Evolutionary conservation across 345 rosid species (phyloP).

Genomic region (Rhizophora apiculata): DNA sequence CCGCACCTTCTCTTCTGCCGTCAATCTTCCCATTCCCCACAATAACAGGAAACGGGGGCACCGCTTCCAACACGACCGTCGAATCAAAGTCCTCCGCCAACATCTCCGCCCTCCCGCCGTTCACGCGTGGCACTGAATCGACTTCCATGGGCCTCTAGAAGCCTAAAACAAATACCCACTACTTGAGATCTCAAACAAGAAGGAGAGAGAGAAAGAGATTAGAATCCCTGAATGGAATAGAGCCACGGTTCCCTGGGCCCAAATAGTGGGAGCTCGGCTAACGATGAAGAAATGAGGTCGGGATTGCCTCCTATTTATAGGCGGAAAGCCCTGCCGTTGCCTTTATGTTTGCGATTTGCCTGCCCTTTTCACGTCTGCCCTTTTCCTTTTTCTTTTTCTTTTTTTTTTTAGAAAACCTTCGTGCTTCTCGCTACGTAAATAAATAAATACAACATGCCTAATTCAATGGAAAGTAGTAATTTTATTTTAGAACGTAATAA

Average conservation of each 20-base stretch:
- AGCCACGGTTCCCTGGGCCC: not conserved
- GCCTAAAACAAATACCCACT: conserved; percentile 12
- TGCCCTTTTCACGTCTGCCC: too few relatives aligned
- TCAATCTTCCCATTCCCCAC: conserved; percentile 7
- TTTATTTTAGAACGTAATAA: too few relatives aligned
- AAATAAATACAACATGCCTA: too few relatives aligned
- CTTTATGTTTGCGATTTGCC: too few relatives aligned
- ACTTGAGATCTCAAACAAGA: not conserved
- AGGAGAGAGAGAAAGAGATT: not conserved
- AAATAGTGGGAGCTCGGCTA: not conserved
- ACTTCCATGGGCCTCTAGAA: conserved; percentile 19
- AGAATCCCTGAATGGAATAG: not conserved
- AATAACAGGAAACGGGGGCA: conserved; percentile 46
- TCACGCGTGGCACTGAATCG: not conserved
- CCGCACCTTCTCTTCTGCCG: not conserved
- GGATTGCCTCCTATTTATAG: not conserved
- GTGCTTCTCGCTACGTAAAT: too few relatives aligned
- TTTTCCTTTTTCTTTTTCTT: too few relatives aligned
- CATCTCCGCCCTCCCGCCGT: conserved; percentile 18
- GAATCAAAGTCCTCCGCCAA: conserved; percentile 45
- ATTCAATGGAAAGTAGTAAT: too few relatives aligned
- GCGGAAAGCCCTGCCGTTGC: too few relatives aligned
- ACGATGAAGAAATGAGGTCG: not conserved
- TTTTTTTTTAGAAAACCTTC: too few relatives aligned
- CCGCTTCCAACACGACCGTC: conserved; percentile 30